These are phyloP conservation scores for Puccinellia tenuiflora DNA, from an alignment of 176 grass and related monocot genomes.

Conservation along the genomic window DNA sequence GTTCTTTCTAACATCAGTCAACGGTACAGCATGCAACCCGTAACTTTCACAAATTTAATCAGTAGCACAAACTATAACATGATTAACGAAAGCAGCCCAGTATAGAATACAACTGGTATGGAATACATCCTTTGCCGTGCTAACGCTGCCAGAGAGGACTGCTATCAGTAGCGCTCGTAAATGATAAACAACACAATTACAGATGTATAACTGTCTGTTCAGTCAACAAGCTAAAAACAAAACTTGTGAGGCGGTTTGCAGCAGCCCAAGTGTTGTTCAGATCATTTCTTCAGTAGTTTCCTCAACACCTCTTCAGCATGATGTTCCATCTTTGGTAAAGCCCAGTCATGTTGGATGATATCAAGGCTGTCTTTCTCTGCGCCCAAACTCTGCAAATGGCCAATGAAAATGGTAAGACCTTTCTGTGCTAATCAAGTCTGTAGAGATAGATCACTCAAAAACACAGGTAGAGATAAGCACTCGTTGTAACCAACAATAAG, in stretches of 20 bases:
- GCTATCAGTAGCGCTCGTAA: too few relatives aligned
- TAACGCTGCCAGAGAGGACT: not conserved
- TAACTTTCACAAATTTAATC: not conserved
- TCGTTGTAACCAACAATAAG: not conserved
- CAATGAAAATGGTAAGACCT: conserved; percentile 1
- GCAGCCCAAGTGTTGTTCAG: not conserved
- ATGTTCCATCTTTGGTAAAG: conserved; percentile 73
- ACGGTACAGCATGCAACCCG: not conserved
- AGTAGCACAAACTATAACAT: not conserved
- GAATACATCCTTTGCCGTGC: not conserved
- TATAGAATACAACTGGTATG: not conserved
- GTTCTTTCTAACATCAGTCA: not conserved
- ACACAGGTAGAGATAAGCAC: not conserved
- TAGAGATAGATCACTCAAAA: not conserved
- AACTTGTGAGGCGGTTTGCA: not conserved
- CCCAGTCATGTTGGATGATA: conserved; percentile 97
- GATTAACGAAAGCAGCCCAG: not conserved
- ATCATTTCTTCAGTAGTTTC: conserved; percentile 70
- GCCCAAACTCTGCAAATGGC: conserved; percentile 57
- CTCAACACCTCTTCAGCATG: conserved; percentile 65
- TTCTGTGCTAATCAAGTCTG: not conserved
- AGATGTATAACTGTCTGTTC: conserved; percentile 19
- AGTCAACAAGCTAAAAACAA: conserved; percentile 27
- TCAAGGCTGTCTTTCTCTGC: conserved; percentile 96
- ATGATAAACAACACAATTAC: conserved; percentile 23